Evolutionary conservation across 139 green algal genomes (phyloP), one percentile per base, ranked within the genome.

Genomic region (Ostreobium quekettii): DNA sequence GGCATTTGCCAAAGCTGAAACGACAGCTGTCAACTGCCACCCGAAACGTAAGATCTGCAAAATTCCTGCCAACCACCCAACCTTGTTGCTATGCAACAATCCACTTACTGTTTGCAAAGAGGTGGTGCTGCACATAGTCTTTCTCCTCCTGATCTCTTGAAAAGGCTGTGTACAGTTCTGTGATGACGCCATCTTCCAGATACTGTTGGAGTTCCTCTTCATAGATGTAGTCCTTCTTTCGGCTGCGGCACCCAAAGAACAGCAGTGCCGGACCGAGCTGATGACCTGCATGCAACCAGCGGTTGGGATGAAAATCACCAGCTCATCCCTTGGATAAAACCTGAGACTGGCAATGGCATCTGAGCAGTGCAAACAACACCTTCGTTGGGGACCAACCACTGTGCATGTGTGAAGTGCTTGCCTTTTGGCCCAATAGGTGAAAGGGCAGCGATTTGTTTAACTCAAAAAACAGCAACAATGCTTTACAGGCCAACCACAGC

Each of bases 121-220:
- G 74, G 68, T 89, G 83, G 79, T 95, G 87, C 79, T 95, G 88
- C 71, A 96, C 90, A 67, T 96, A 96, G 33, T 88, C 83, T 75
- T 93, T 93, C 15, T 74, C 48, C 71, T 71, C 5, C 22, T 71
- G 66, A 0, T 86, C 77, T 0, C 89, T 64, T 8, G 76, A 88
- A 66, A 96, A 97, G 3, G 90, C 90, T 1, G 89, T 70, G 57
- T 90, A 74, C 60, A 97, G 80, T 48, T 80, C 42, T 3, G 71
- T 78, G 4, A 97, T 57, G 8, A 78, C 83, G 4, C 90, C 90
- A n/a, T 26, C 6, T 1, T 70, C 67, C 30, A 80, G 26, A 11
- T 64, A 82, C 8, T n/a, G 70, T 46, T 74, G 64, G 53, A 97
- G 75, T 80, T 97, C 89, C 11, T 80, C 73, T 75, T 90, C 61